These are phyloP conservation scores for Trichoderma cornu-damae DNA, from an alignment of 2,329 filamentous ascomycete genomes.

Conservation along the genomic window DNA sequence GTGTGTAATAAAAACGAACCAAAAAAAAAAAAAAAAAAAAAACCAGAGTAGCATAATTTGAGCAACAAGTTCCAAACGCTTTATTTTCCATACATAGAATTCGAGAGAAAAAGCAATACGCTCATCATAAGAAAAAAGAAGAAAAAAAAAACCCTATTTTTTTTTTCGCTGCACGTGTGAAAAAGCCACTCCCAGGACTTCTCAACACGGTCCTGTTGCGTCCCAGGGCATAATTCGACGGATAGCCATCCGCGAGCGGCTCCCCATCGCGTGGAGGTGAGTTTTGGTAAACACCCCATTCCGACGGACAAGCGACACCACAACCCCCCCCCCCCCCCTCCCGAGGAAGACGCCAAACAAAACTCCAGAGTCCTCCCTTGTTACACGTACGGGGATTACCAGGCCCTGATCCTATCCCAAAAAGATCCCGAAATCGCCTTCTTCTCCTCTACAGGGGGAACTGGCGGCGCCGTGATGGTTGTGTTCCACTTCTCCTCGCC, in stretches of 20 bases:
- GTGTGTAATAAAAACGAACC: too few species aligned
- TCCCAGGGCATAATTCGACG: not conserved
- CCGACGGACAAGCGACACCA: not conserved
- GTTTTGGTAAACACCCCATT: not conserved
- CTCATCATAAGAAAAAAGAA: not conserved
- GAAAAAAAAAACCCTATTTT: too few species aligned
- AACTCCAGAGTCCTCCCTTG: not conserved
- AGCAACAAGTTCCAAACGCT: not conserved
- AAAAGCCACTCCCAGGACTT: not conserved
- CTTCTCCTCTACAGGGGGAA: slow-evolving; percentile 25
- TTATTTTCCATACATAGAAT: not conserved
- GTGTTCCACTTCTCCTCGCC: slow-evolving; percentile 73
- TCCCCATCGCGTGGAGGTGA: not conserved
- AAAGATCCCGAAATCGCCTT: slow-evolving; percentile 36
- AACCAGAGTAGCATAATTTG: not conserved
- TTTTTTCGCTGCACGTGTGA: not conserved
- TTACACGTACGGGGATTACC: not conserved
- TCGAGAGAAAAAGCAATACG: not conserved
- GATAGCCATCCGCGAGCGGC: not conserved
- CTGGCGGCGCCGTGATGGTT: slow-evolving; percentile 43
- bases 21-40: too few species aligned
- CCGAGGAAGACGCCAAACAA: slow-evolving; percentile 1
- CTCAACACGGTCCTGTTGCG: not conserved
- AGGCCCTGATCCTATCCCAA: slow-evolving; percentile 38
- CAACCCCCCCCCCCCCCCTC: too few species aligned